Evolutionary conservation across 163 green algal species (phyloP).

Genomic region (Scenedesmus sp.): DNA sequence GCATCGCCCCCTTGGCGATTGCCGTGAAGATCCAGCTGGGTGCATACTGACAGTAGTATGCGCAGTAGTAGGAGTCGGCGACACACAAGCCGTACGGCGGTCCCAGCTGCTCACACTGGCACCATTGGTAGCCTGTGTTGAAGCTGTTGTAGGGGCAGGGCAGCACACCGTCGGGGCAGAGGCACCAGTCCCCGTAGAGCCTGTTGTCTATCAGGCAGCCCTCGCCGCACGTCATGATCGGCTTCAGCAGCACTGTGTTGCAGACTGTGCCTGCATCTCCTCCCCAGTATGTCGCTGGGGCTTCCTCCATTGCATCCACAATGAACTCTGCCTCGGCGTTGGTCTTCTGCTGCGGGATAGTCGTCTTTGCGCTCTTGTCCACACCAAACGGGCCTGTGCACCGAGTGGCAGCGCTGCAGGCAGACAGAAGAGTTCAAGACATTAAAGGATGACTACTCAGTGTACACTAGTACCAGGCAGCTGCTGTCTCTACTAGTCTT

Average conservation of each 20-base stretch:
- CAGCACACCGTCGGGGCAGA: not conserved
- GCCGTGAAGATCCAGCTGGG: conserved; percentile 50
- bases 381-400: conserved; percentile 42
- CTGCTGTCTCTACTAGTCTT: not conserved
- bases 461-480: too few relatives aligned
- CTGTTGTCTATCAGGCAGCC: conserved; percentile 45
- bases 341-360: not conserved
- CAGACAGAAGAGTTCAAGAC: not conserved
- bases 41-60: conserved; percentile 51
- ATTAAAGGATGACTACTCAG: too few relatives aligned
- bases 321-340: not conserved
- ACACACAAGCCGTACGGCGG: conserved; percentile 38
- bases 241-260: conserved; percentile 46
- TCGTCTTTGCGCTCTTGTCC: not conserved
- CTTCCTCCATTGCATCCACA: not conserved
- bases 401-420: conserved; percentile 37
- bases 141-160: conserved; percentile 37
- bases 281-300: conserved; percentile 41
- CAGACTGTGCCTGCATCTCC: conserved; percentile 42
- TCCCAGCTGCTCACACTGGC: conserved; percentile 28
- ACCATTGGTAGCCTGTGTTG: conserved; percentile 43
- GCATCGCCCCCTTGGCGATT: conserved; percentile 17
- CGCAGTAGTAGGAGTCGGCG: conserved; percentile 45
- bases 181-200: not conserved
- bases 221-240: conserved; percentile 50